Percentiles rank a stretch among this genome's conserved stretches.
Evolutionary conservation across 176 grass and related monocot species (phyloP).

Genomic region (Oropetium thomaeum): DNA sequence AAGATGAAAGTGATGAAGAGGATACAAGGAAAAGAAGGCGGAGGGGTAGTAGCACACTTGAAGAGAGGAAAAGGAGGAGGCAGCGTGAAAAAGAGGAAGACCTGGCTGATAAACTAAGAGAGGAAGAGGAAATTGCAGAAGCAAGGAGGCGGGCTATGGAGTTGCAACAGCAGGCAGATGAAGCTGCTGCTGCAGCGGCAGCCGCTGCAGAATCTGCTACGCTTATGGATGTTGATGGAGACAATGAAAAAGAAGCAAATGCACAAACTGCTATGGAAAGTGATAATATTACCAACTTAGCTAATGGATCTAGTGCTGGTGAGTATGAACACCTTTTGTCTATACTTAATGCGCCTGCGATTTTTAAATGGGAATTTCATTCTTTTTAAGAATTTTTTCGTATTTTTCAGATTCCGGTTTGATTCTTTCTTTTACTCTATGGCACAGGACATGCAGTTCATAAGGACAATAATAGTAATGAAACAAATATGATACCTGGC

Average conservation of each 20-base stretch:
- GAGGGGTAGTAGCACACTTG: constrained; percentile 49
- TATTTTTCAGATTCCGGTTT: background rate
- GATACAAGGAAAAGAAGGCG: constrained; percentile 84
- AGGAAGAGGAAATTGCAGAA: constrained; percentile 78
- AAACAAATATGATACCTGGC: constrained; percentile 23
- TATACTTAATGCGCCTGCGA: background rate
- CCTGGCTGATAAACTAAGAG: constrained; percentile 68
- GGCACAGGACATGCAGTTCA: constrained; percentile 46
- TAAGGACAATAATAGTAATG: constrained; percentile 44
- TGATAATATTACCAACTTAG: constrained; percentile 29
- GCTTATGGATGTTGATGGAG: constrained; percentile 64
- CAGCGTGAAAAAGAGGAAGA: constrained; percentile 90
- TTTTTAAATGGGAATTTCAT: background rate
- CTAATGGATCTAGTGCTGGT: constrained; percentile 51
- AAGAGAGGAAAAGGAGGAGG: constrained; percentile 78
- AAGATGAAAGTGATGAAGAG: constrained; percentile 91
- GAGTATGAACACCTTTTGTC: constrained; percentile 3
- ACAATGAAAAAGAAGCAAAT: constrained; percentile 49
- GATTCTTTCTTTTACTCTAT: constrained; percentile 22
- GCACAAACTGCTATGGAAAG: constrained; percentile 37
- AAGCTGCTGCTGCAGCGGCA: constrained; percentile 39
- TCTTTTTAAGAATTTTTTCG: background rate
- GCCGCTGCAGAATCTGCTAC: constrained; percentile 36
- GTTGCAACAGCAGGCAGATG: constrained; percentile 54
- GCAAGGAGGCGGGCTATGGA: constrained; percentile 67